A percentile compares a stretch with the other conserved stretches of the same genome.
Conservation (phyloP, 352 stramenopile species). For the Phytopythium kandeliae region DNA sequence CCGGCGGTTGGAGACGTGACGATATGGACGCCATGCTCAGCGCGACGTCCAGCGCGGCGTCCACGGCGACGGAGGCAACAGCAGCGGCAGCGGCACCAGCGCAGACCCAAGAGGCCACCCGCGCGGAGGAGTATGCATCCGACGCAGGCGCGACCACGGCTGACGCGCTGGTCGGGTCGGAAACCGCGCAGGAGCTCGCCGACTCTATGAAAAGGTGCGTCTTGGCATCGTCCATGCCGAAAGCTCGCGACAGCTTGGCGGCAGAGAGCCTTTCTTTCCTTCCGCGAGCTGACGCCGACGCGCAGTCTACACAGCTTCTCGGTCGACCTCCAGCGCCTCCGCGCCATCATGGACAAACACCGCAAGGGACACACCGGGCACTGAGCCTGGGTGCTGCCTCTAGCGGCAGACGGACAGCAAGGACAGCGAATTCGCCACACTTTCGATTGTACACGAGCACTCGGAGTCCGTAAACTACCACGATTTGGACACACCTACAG, state of each 20-base stretch:
- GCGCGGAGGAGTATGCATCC: neutral
- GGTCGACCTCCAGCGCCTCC: slow-evolving; percentile 25
- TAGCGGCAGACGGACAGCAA: neutral
- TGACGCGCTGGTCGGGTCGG: neutral
- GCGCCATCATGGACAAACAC: slow-evolving; percentile 16
- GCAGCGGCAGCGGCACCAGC: neutral
- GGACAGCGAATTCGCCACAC: no score
- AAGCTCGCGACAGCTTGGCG: no score
- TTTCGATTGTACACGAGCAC: no score
- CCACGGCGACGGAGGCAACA: neutral
- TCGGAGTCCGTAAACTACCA: no score
- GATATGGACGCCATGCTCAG: no score
- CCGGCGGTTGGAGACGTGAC: no score
- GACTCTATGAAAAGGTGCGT: slow-evolving; percentile 19
- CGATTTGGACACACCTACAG: no score
- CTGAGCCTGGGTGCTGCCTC: no score
- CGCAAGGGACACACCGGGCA: neutral
- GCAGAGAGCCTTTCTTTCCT: no score
- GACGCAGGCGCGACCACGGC: neutral
- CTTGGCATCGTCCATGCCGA: neutral
- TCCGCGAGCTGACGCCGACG: neutral
- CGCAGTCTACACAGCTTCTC: slow-evolving; percentile 30
- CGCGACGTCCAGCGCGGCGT: no score
- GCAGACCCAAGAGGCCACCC: neutral
- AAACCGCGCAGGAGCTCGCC: slow-evolving; percentile 13